These are phyloP conservation scores for Quercus wislizeni DNA, from an alignment of 306 rosid species.

Conservation along the genomic window DNA sequence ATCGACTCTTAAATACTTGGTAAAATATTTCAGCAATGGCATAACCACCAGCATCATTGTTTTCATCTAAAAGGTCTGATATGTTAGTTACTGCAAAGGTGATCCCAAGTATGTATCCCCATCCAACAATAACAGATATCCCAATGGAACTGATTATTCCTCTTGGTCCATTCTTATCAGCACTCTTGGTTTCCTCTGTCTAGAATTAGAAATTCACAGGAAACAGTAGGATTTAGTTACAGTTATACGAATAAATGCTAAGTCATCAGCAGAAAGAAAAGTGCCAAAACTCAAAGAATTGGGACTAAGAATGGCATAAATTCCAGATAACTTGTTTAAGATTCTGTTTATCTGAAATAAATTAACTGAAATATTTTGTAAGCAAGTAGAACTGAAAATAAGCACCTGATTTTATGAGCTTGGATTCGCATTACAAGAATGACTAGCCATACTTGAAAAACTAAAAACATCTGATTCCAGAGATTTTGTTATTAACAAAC, in stretches of 20 bases:
- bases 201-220: conserved; percentile 30
- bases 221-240: conserved; percentile 10
- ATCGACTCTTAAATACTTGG: conserved; percentile 77
- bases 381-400: background rate
- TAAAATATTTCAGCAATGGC: conserved; percentile 94
- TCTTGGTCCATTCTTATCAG: conserved; percentile 88
- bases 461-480: background rate
- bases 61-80: conserved; percentile 62
- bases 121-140: conserved; percentile 83
- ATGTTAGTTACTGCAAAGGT: conserved; percentile 80
- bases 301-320: background rate
- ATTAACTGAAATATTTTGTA: background rate
- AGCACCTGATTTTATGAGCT: background rate
- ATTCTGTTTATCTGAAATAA: background rate
- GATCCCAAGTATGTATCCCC: conserved; percentile 86
- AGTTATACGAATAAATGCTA: too few relatives aligned
- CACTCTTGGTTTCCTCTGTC: conserved; percentile 96
- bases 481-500: background rate
- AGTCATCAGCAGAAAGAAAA: conserved; percentile 2
- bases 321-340: background rate
- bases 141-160: conserved; percentile 95
- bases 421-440: background rate
- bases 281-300: background rate
- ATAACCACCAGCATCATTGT: conserved; percentile 89
- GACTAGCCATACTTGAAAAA: background rate